phyloP scores from a whole-genome alignment of 345 rosid species.

The Hibiscus trionum region DNA sequence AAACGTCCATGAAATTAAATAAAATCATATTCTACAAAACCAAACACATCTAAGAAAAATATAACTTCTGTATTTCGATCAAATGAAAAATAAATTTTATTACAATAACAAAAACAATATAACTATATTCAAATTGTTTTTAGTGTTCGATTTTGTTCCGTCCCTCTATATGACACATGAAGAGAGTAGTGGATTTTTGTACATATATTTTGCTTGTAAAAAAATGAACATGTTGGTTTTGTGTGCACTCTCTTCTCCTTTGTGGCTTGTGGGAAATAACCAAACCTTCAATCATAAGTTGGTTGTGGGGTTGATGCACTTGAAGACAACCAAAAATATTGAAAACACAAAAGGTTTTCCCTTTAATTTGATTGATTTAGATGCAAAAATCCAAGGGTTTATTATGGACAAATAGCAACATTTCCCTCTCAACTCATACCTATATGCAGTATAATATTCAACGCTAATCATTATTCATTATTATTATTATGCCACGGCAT shows the following conservation, averaged over 20 bases:
- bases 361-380: neutral
- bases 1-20: too few relatives aligned
- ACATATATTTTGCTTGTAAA: too few relatives aligned
- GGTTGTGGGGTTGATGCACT: conserved; percentile 7
- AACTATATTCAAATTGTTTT: too few relatives aligned
- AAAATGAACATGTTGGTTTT: neutral
- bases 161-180: too few relatives aligned
- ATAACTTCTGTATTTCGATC: too few relatives aligned
- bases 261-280: neutral
- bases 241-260: neutral
- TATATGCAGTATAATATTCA: neutral
- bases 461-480: neutral
- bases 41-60: too few relatives aligned
- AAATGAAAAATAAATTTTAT: too few relatives aligned
- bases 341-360: too few relatives aligned
- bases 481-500: neutral
- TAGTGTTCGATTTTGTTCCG: too few relatives aligned
- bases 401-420: neutral
- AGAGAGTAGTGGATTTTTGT: too few relatives aligned
- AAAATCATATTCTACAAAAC: too few relatives aligned
- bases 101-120: too few relatives aligned
- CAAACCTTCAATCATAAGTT: neutral
- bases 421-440: neutral
- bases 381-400: neutral
- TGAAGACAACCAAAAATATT: neutral